Percentiles rank a stretch among this genome's conserved stretches.
Evolutionary conservation across 352 stramenopile genomes (phyloP).

Genomic region (Phytopythium aichiense): DNA sequence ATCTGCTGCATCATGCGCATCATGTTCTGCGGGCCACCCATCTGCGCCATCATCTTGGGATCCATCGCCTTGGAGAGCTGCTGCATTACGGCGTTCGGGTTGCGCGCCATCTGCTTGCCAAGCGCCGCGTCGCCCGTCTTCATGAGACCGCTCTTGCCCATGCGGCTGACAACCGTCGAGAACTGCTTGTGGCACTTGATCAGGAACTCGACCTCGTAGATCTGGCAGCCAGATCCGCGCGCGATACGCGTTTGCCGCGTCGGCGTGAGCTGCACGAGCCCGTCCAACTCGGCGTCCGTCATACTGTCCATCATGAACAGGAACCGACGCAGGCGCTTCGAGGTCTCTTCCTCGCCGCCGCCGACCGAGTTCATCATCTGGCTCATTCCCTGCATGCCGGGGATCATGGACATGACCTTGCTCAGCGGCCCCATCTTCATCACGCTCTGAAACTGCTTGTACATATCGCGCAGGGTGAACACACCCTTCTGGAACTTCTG

Average conservation of each 20-base stretch:
- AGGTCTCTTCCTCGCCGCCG: conserved; percentile 90
- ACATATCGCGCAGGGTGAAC: conserved; percentile 99
- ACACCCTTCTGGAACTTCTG: conserved; percentile 94
- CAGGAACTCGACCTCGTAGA: conserved; percentile 90
- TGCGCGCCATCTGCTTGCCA: conserved; percentile 94
- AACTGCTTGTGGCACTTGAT: conserved; percentile 97
- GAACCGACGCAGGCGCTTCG: conserved; percentile 94
- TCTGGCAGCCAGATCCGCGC: conserved; percentile 85
- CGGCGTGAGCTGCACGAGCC: conserved; percentile 59
- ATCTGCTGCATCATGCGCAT: conserved; percentile 96
- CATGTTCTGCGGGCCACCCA: conserved; percentile 80
- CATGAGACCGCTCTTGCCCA: conserved; percentile 96
- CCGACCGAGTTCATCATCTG: conserved; percentile 90
- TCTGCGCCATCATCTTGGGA: conserved; percentile 90
- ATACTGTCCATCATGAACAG: conserved; percentile 99
- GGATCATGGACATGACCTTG: conserved; percentile 99
- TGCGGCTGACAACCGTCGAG: conserved; percentile 92
- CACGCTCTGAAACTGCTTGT: conserved; percentile 98
- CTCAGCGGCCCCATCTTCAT: conserved; percentile 97
- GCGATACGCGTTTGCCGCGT: conserved; percentile 87
- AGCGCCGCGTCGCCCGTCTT: conserved; percentile 84
- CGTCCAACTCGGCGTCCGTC: conserved; percentile 96
- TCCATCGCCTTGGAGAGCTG: conserved; percentile 95
- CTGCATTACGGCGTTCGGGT: conserved; percentile 96
- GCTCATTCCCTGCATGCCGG: conserved; percentile 90